These are phyloP conservation scores for Lepidium aucheri DNA, from an alignment of 345 rosid genomes.

Conservation along the genomic window DNA sequence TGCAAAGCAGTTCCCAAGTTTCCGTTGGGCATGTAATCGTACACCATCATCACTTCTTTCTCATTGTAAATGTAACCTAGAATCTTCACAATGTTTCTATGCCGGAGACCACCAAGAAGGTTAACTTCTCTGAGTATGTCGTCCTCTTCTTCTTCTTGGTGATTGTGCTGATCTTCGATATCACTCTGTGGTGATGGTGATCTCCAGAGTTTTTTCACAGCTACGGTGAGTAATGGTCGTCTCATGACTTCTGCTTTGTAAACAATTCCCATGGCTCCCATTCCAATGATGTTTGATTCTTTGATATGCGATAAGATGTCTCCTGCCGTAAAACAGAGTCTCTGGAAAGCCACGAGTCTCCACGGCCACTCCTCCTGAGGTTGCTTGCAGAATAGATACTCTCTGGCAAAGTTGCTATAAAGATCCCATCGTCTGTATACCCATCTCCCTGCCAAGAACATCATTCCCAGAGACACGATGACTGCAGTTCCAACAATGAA, in stretches of 20 bases:
- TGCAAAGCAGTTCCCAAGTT: constrained; percentile 77
- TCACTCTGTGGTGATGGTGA: constrained; percentile 37
- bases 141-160: constrained; percentile 25
- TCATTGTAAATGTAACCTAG: constrained; percentile 83
- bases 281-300: constrained; percentile 75
- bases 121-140: constrained; percentile 66
- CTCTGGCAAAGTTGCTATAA: constrained; percentile 37
- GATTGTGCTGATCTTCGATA: constrained; percentile 32
- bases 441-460: constrained; percentile 48
- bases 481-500: constrained; percentile 41
- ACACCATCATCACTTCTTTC: constrained; percentile 63
- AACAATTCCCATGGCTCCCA: constrained; percentile 91
- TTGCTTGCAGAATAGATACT: constrained; percentile 35
- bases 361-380: constrained; percentile 82
- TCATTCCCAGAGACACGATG: constrained; percentile 40
- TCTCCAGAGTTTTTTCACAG: constrained; percentile 92
- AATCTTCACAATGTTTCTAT: constrained; percentile 71
- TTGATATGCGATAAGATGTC: constrained; percentile 69
- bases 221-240: constrained; percentile 48
- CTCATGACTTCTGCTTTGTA: constrained; percentile 78
- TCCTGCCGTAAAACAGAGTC: constrained; percentile 56
- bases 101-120: constrained; percentile 71
- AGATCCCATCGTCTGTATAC: constrained; percentile 65
- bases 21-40: constrained; percentile 82
- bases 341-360: constrained; percentile 80